Percentiles rank a stretch among this genome's conserved stretches.
These are phyloP conservation scores for Fusarium albosuccineum DNA, from an alignment of 2,329 filamentous ascomycete species.

Conservation along the genomic window DNA sequence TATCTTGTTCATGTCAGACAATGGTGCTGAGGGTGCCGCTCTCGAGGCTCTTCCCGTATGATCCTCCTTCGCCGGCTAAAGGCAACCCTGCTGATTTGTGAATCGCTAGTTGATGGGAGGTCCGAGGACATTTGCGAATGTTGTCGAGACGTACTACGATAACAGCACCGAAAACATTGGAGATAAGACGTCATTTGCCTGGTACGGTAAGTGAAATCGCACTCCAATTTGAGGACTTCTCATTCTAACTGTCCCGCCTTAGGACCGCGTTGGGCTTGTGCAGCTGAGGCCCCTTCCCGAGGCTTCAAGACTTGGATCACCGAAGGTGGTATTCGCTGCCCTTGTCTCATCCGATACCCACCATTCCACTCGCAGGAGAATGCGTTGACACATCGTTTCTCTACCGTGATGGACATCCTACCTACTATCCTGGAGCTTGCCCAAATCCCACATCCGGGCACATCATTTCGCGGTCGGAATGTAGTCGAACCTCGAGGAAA, in stretches of 20 bases:
- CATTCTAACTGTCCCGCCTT: no score
- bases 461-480: slow-evolving; percentile 45
- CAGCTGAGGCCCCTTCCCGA: slow-evolving; percentile 52
- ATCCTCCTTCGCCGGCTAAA: not conserved
- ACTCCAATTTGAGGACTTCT: no score
- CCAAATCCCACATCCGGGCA: slow-evolving; percentile 53
- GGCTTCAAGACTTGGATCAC: slow-evolving; percentile 52
- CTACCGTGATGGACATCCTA: slow-evolving; percentile 63
- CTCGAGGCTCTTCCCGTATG: not conserved
- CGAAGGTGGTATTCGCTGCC: slow-evolving; percentile 39
- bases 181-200: not conserved
- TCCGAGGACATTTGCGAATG: not conserved
- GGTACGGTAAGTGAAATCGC: not conserved
- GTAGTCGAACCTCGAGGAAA: slow-evolving; percentile 19
- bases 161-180: not conserved
- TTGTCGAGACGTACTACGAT: not conserved
- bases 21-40: not conserved
- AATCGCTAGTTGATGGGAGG: not conserved
- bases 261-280: slow-evolving; percentile 62
- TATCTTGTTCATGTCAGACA: slow-evolving; percentile 2
- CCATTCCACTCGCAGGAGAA: slow-evolving; percentile 55
- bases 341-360: slow-evolving; percentile 46
- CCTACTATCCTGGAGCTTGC: slow-evolving; percentile 63
- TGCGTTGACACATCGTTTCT: slow-evolving; percentile 26
- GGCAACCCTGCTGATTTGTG: no score